Conservation (phyloP, 73 alveolate genomes). For the Paramecium tetraurelia region DNA sequence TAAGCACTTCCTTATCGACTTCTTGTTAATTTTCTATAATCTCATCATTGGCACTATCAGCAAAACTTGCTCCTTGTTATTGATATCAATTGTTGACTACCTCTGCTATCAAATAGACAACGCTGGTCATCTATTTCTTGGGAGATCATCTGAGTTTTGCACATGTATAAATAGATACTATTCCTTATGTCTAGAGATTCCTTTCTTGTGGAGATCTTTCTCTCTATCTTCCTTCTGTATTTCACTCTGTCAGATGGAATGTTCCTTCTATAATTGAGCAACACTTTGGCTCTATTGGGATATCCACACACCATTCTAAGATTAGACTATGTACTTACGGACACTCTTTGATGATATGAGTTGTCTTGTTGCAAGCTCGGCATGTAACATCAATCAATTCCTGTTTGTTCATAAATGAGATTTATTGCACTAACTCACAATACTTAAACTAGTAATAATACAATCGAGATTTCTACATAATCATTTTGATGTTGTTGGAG, state of each 20-base stretch:
- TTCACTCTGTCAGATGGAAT: constrained; percentile 22
- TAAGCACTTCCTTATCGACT: not conserved
- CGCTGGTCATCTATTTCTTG: not conserved
- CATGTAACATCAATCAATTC: not conserved
- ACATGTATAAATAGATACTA: not conserved
- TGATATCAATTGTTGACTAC: not conserved
- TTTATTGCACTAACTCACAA: constrained; percentile 12
- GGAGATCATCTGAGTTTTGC: not conserved
- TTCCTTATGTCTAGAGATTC: not conserved
- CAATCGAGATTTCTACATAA: not conserved
- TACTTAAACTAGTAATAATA: not conserved
- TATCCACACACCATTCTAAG: constrained; percentile 32
- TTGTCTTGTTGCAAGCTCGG: not conserved
- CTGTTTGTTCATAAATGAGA: not conserved
- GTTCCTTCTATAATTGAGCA: constrained; percentile 14
- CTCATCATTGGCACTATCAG: not conserved
- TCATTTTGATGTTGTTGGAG: not conserved
- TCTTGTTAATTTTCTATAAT: not conserved
- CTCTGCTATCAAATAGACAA: not conserved
- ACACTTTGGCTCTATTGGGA: constrained; percentile 32
- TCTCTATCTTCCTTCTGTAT: not conserved
- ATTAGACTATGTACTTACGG: not conserved
- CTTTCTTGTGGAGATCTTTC: not conserved
- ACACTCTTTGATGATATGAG: constrained; percentile 17
- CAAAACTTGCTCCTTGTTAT: not conserved